phyloP scores from a whole-genome alignment of 106 monocot genomes.

The Iris macrosiphon region DNA sequence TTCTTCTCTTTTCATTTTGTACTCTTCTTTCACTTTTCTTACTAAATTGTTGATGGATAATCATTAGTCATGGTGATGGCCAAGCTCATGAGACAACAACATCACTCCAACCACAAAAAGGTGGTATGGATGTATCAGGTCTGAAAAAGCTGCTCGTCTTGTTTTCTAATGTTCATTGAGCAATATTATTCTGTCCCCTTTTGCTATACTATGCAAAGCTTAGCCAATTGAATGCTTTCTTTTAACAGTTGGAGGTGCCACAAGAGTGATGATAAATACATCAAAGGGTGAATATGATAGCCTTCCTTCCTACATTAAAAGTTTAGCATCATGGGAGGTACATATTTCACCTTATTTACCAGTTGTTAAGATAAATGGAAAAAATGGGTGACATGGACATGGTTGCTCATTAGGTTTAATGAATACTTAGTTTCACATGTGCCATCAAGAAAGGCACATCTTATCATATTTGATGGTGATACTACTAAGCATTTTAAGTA shows the following conservation, averaged over 20 bases:
- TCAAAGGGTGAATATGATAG: slow-evolving; percentile 62
- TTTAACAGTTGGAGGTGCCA: slow-evolving; percentile 11
- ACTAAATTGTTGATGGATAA: background rate
- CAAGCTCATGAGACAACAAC: background rate
- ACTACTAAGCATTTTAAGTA: too few species aligned
- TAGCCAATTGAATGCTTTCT: background rate
- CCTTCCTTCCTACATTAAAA: slow-evolving; percentile 74
- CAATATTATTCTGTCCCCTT: background rate
- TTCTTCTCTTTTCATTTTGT: background rate
- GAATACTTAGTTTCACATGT: too few species aligned
- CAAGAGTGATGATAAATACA: slow-evolving; percentile 20
- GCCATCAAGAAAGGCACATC: too few species aligned
- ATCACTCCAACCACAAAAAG: background rate
- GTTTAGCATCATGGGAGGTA: slow-evolving; percentile 86
- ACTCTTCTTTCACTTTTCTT: background rate
- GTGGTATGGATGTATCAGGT: slow-evolving; percentile 4
- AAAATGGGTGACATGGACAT: too few species aligned
- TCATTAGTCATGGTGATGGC: slow-evolving; percentile 8
- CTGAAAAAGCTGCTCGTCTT: background rate
- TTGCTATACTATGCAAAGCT: background rate
- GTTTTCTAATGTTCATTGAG: background rate
- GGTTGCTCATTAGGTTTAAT: too few species aligned
- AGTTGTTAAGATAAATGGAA: background rate
- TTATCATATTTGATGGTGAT: too few species aligned
- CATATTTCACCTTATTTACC: slow-evolving; percentile 2